These are phyloP conservation scores for Phellopilus nigrolimitatus DNA, from an alignment of 1,284 basidiomycete species.

Conservation along the genomic window DNA sequence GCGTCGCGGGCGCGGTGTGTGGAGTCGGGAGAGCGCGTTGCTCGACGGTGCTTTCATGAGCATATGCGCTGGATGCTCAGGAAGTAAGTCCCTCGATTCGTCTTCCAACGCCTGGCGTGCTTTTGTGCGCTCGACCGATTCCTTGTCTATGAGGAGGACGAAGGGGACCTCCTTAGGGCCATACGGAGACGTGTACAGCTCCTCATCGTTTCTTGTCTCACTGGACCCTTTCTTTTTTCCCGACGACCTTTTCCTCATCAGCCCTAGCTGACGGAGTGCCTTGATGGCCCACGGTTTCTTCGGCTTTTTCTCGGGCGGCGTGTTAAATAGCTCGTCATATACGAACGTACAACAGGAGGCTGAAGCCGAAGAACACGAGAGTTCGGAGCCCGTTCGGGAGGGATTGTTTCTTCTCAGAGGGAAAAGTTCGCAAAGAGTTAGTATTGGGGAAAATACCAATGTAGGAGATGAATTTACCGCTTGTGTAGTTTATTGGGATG, in stretches of 20 bases:
- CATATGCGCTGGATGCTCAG: slow-evolving; percentile 1
- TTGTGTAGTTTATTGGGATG: slow-evolving; percentile 7
- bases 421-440: background rate
- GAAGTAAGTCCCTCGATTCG: slow-evolving; percentile 12
- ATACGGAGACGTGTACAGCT: background rate
- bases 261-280: slow-evolving; percentile 10
- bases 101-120: background rate
- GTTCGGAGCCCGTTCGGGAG: slow-evolving; percentile 2
- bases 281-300: slow-evolving; percentile 14
- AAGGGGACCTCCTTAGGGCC: background rate
- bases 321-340: slow-evolving; percentile 1
- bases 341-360: slow-evolving; percentile 10
- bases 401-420: background rate
- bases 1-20: background rate
- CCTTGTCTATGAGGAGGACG: slow-evolving; percentile 8
- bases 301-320: background rate
- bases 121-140: background rate
- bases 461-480: background rate
- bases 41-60: slow-evolving; percentile 3
- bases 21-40: background rate
- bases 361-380: background rate
- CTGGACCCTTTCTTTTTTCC: slow-evolving; percentile 5
- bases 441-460: background rate
- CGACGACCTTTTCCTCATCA: slow-evolving; percentile 9
- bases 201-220: background rate